Percentiles rank a stretch among this genome's conserved stretches.
Conservation (phyloP, 2,329 filamentous ascomycete genomes). For the Penicillium sp. region DNA sequence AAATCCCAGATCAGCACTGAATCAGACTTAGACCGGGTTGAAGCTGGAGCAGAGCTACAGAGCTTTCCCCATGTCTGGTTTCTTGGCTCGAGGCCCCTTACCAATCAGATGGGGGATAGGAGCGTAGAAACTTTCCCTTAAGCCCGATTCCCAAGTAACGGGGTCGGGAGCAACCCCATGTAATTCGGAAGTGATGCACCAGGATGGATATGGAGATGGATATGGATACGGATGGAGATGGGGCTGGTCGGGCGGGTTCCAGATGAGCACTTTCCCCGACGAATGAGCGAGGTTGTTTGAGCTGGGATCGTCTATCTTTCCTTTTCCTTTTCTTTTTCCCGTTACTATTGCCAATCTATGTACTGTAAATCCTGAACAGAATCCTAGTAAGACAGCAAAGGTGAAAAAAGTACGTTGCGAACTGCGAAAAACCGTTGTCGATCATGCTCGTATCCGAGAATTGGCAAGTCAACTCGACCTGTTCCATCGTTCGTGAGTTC, state of each 20-base stretch:
- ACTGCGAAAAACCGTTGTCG: constrained; percentile 29
- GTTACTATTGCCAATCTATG: no score
- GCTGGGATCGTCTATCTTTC: background rate
- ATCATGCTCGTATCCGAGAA: constrained; percentile 24
- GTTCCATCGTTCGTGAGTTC: constrained; percentile 5
- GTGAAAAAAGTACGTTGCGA: no score
- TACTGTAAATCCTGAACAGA: no score
- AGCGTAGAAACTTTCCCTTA: background rate
- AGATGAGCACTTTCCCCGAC: constrained; percentile 19
- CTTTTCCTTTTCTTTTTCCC: background rate
- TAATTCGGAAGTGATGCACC: constrained; percentile 7
- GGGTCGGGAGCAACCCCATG: background rate
- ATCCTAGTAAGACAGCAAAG: no score
- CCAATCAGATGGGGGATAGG: background rate
- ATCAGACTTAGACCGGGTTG: no score
- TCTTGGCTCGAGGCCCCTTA: background rate
- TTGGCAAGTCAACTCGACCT: background rate
- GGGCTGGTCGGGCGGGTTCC: background rate
- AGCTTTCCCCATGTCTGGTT: constrained; percentile 2
- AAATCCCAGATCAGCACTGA: background rate
- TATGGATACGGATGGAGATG: background rate
- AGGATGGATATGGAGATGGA: background rate
- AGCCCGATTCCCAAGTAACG: constrained; percentile 2
- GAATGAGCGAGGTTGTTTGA: constrained; percentile 8
- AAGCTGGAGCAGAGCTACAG: background rate